These are phyloP conservation scores for Cercospora brassicicola DNA, from an alignment of 2,329 filamentous ascomycete species.

Conservation along the genomic window DNA sequence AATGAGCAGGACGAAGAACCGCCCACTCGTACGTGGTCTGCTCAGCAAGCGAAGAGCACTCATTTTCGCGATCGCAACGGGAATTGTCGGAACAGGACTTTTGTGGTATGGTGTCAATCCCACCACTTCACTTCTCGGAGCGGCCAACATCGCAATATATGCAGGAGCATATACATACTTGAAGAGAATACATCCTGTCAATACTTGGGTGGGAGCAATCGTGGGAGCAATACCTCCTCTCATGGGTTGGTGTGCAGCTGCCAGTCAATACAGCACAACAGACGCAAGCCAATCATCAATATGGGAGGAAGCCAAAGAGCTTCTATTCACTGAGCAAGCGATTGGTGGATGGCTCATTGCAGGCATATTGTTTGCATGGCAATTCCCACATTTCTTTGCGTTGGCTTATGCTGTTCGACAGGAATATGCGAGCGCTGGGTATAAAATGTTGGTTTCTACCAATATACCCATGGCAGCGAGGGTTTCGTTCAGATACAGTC, in stretches of 20 bases:
- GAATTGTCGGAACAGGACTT: constrained; percentile 65
- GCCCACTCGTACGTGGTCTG: constrained; percentile 81
- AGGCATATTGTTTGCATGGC: constrained; percentile 85
- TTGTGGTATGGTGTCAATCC: constrained; percentile 92
- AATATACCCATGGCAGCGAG: constrained; percentile 82
- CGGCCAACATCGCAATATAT: constrained; percentile 82
- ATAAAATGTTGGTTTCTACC: constrained; percentile 77
- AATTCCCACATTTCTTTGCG: constrained; percentile 97
- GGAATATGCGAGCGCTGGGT: constrained; percentile 74
- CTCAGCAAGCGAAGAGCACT: constrained; percentile 70
- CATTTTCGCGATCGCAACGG: constrained; percentile 75
- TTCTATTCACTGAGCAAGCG: constrained; percentile 40
- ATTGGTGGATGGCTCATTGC: constrained; percentile 85
- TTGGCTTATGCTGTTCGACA: constrained; percentile 84
- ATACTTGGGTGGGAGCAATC: constrained; percentile 92
- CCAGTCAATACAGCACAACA: constrained; percentile 71
- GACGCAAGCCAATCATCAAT: constrained; percentile 29
- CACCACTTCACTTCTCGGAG: constrained; percentile 82
- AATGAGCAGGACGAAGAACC: constrained; percentile 90
- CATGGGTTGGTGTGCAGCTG: constrained; percentile 97
- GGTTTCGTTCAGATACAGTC: constrained; percentile 82
- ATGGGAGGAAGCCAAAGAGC: constrained; percentile 35
- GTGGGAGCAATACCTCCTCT: constrained; percentile 91
- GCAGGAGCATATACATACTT: constrained; percentile 90
- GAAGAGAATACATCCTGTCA: constrained; percentile 80